phyloP scores from a whole-genome alignment of 106 monocot genomes.

The Allium cepa region DNA sequence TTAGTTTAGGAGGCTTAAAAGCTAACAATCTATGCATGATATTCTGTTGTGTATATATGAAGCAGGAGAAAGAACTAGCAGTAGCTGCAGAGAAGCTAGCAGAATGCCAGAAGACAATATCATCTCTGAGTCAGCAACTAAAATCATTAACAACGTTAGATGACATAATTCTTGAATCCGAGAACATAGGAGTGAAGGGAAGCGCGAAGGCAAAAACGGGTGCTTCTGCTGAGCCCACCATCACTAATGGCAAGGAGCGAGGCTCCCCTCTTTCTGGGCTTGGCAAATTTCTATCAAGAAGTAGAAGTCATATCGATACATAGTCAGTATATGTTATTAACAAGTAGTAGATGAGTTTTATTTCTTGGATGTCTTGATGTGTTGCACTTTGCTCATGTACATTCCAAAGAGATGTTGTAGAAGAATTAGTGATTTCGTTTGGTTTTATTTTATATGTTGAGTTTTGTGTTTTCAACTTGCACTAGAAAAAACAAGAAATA shows the following conservation, averaged over 20 bases:
- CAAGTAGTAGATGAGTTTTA: too few species aligned
- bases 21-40: too few species aligned
- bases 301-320: constrained; percentile 1
- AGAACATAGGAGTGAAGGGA: too few species aligned
- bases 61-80: constrained; percentile 52
- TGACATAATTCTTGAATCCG: background rate
- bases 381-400: too few species aligned
- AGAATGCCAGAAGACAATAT: constrained; percentile 78
- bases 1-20: too few species aligned
- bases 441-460: too few species aligned
- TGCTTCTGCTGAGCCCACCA: background rate
- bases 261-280: constrained; percentile 3
- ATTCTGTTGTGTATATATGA: background rate
- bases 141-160: constrained; percentile 49
- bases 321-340: background rate
- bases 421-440: too few species aligned
- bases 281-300: constrained; percentile 6
- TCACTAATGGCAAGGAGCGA: background rate
- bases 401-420: too few species aligned
- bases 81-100: constrained; percentile 55
- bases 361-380: too few species aligned
- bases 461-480: too few species aligned
- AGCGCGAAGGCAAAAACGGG: too few species aligned
- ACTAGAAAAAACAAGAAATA: too few species aligned
- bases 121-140: constrained; percentile 52